Conservation (phyloP, 2,329 filamentous ascomycete genomes). For the Penicillium hesseltinei region DNA sequence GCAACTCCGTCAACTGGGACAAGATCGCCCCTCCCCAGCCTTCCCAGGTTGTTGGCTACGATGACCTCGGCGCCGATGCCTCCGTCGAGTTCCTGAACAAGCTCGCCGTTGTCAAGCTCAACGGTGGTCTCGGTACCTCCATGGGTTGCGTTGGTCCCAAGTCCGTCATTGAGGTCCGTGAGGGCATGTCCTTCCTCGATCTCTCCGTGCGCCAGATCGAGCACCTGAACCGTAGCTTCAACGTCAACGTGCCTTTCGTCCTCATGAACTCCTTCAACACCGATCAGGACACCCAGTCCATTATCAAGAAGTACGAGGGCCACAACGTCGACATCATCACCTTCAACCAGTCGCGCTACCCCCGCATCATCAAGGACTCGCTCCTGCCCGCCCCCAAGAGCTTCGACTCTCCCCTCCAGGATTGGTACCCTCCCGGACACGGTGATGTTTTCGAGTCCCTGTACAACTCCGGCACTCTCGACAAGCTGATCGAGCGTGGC, state of each 20-base stretch:
- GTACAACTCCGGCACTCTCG: constrained; percentile 97
- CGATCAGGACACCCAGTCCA: constrained; percentile 93
- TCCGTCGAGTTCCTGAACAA: constrained; percentile 95
- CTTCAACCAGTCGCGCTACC: constrained; percentile 99
- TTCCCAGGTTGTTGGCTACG: constrained; percentile 93
- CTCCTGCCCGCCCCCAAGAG: constrained; percentile 91
- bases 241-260: constrained; percentile 95
- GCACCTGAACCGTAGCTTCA: constrained; percentile 97
- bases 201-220: constrained; percentile 98
- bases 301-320: constrained; percentile 99
- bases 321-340: constrained; percentile 99
- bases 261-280: constrained; percentile 99
- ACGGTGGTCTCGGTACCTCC: constrained; percentile 97
- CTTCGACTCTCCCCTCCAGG: constrained; percentile 80
- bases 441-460: constrained; percentile 99
- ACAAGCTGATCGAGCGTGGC: constrained; percentile 90
- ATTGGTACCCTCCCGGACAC: constrained; percentile 99
- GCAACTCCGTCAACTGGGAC: constrained; percentile 93
- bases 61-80: constrained; percentile 82
- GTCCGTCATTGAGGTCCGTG: constrained; percentile 98
- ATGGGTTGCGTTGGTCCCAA: constrained; percentile 99
- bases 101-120: constrained; percentile 97
- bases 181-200: constrained; percentile 99
- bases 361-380: constrained; percentile 96
- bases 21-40: constrained; percentile 91